These are phyloP conservation scores for Athelia sp. DNA, from an alignment of 1,284 basidiomycete genomes.

Conservation along the genomic window DNA sequence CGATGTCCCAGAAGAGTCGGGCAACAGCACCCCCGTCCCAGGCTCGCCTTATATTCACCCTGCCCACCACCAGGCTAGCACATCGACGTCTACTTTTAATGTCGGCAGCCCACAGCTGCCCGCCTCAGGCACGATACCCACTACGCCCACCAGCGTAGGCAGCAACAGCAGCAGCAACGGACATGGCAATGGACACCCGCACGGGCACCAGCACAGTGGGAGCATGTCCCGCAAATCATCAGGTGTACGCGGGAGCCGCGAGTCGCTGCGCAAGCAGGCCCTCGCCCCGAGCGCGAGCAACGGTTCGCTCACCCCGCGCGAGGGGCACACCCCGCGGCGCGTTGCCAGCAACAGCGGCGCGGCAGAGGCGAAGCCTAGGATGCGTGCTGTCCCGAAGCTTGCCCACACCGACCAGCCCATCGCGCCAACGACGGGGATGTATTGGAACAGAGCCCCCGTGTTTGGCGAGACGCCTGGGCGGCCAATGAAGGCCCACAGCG, in stretches of 20 bases:
- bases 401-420: slow-evolving; percentile 49
- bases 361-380: slow-evolving; percentile 22
- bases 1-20: slow-evolving; percentile 38
- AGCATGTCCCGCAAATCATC: not conserved
- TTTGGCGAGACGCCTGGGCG: slow-evolving; percentile 73
- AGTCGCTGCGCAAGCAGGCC: slow-evolving; percentile 16
- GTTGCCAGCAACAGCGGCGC: slow-evolving; percentile 4
- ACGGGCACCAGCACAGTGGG: too few species aligned
- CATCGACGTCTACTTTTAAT: slow-evolving; percentile 24
- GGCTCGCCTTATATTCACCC: slow-evolving; percentile 27
- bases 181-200: too few species aligned
- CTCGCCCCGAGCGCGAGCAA: slow-evolving; percentile 16
- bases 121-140: slow-evolving; percentile 12
- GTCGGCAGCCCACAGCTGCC: slow-evolving; percentile 8
- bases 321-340: too few species aligned
- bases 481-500: slow-evolving; percentile 79
- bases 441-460: slow-evolving; percentile 83
- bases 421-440: slow-evolving; percentile 65
- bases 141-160: too few species aligned
- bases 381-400: slow-evolving; percentile 43
- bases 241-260: not conserved
- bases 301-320: too few species aligned
- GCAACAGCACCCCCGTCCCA: slow-evolving; percentile 19
- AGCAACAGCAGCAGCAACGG: too few species aligned
- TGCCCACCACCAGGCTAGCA: slow-evolving; percentile 14